A percentile compares a stretch with the other conserved stretches of the same genome.
Conservation (phyloP, 2,329 filamentous ascomycete genomes). For the Coniochaeta prunicola region DNA sequence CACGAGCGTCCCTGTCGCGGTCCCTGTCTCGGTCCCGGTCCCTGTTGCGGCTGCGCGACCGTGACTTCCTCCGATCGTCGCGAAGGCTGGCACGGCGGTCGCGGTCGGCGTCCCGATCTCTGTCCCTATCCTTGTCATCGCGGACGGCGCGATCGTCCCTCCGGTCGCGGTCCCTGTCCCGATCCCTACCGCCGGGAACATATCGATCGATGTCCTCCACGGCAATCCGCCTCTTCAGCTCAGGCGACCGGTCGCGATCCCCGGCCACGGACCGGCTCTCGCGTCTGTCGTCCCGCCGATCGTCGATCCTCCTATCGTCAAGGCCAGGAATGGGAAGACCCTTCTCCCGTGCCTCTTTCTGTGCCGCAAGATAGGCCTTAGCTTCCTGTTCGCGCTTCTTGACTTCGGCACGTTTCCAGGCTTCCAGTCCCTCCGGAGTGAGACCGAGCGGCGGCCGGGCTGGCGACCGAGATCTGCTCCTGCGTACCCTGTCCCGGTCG, state of each 20-base stretch:
- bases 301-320: slow-evolving; percentile 39
- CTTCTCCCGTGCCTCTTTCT: slow-evolving; percentile 53
- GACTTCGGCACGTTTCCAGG: slow-evolving; percentile 54
- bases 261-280: slow-evolving; percentile 16
- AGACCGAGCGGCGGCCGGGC: slow-evolving; percentile 29
- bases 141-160: slow-evolving; percentile 7
- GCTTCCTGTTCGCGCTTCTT: slow-evolving; percentile 57
- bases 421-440: slow-evolving; percentile 43
- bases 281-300: neutral
- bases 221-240: slow-evolving; percentile 30
- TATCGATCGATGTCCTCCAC: slow-evolving; percentile 40
- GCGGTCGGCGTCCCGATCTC: slow-evolving; percentile 7
- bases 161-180: slow-evolving; percentile 21
- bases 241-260: slow-evolving; percentile 36
- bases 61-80: slow-evolving; percentile 3
- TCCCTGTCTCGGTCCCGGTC: neutral
- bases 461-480: slow-evolving; percentile 37
- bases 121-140: slow-evolving; percentile 6
- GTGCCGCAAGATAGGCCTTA: slow-evolving; percentile 55
- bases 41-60: neutral
- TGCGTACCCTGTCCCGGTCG: slow-evolving; percentile 20
- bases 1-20: neutral
- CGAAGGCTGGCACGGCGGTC: slow-evolving; percentile 3
- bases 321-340: slow-evolving; percentile 50
- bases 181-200: slow-evolving; percentile 26